phyloP scores from a whole-genome alignment of 2,329 filamentous ascomycete genomes.

The Beauveria pseudobassiana region DNA sequence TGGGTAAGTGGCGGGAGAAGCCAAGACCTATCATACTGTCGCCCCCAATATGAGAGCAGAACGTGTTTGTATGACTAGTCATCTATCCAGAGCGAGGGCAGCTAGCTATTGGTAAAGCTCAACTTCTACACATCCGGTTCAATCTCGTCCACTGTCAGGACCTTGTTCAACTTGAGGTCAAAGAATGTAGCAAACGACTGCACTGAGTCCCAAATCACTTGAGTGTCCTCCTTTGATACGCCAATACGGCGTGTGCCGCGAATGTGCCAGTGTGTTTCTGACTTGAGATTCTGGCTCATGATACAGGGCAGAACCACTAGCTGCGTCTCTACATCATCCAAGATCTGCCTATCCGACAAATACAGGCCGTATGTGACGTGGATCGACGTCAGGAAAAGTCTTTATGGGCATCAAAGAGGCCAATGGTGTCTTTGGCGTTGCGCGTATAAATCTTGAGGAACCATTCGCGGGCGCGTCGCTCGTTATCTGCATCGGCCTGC shows the following conservation, averaged over 20 bases:
- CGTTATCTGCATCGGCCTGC: conserved; percentile 49
- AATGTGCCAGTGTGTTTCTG: conserved; percentile 47
- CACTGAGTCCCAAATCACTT: conserved; percentile 20
- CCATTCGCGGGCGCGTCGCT: conserved; percentile 46
- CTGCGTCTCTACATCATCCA: conserved; percentile 48
- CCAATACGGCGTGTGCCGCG: conserved; percentile 20
- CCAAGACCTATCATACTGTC: too few relatives aligned
- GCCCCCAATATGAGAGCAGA: too few relatives aligned
- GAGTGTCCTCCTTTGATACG: conserved; percentile 20
- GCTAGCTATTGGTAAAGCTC: background rate
- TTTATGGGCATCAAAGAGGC: conserved; percentile 28
- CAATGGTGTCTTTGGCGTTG: conserved; percentile 31
- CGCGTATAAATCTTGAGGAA: conserved; percentile 47
- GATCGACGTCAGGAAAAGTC: conserved; percentile 41
- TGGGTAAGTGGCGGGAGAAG: too few relatives aligned
- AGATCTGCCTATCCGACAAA: conserved; percentile 46
- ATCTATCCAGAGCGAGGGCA: too few relatives aligned
- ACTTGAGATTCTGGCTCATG: conserved; percentile 48
- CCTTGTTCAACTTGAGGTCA: conserved; percentile 16
- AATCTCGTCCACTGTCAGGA: conserved; percentile 23
- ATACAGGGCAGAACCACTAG: conserved; percentile 46
- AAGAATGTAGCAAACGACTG: conserved; percentile 20
- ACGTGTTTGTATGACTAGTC: too few relatives aligned
- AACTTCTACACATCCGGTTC: conserved; percentile 18
- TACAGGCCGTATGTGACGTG: conserved; percentile 53